A percentile compares a stretch with the other conserved stretches of the same genome.
phyloP scores from a whole-genome alignment of 805 yeast species.

The Starmerella scarabaei region DNA sequence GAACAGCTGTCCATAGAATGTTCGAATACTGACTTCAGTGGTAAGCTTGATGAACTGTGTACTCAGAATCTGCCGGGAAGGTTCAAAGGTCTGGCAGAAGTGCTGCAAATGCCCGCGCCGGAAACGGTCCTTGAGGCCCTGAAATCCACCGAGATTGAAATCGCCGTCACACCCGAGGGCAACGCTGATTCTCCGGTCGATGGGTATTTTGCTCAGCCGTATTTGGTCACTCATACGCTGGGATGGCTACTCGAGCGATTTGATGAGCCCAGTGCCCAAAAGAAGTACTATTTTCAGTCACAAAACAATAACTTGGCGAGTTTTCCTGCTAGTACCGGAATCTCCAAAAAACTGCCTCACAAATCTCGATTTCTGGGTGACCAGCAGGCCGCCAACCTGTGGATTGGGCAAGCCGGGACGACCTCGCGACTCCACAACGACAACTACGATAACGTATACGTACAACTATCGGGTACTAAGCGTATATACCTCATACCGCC shows the following conservation, averaged over 20 bases:
- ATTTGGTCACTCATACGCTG: conserved; percentile 19
- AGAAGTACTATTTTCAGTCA: conserved; percentile 28
- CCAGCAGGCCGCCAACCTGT: conserved; percentile 30
- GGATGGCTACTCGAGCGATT: conserved; percentile 20
- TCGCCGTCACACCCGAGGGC: conserved; percentile 29
- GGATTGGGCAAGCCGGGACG: conserved; percentile 27
- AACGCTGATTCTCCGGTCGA: conserved; percentile 30
- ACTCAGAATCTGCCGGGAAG: conserved; percentile 13
- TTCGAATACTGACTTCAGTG: neutral
- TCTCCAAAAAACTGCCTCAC: conserved; percentile 14
- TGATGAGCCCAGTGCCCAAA: neutral
- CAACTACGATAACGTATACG: conserved; percentile 30
- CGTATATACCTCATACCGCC: conserved; percentile 29
- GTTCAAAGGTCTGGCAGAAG: conserved; percentile 2
- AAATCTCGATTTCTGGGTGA: conserved; percentile 20
- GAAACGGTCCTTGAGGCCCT: conserved; percentile 6
- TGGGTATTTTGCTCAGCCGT: conserved; percentile 27
- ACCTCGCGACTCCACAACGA: conserved; percentile 29
- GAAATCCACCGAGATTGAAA: conserved; percentile 5
- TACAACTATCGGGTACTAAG: conserved; percentile 28
- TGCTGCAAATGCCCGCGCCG: neutral
- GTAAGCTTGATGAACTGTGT: conserved; percentile 8
- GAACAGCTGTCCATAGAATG: conserved; percentile 1
- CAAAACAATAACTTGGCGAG: conserved; percentile 28
- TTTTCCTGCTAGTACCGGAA: conserved; percentile 7